Evolutionary conservation across 495 filamentous ascomycete species (phyloP), one percentile per base, ranked within the genome.

Genomic region (Tuber magnatum): DNA sequence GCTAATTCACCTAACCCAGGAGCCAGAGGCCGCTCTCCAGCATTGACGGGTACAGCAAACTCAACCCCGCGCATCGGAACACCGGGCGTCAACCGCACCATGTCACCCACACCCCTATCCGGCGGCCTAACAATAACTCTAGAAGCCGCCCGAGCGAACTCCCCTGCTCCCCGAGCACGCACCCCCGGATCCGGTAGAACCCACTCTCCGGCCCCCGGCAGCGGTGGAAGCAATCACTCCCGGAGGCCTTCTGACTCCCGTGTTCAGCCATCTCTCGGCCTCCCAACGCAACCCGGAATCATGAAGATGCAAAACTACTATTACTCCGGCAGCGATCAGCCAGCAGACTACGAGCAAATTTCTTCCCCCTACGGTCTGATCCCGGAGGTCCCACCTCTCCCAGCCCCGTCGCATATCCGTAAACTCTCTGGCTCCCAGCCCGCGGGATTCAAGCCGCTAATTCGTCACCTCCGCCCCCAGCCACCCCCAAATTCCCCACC

Each of bases 401-500:
- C 76, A 22, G 69, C 71, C 56, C 56, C 56, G 32, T 51, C 51
- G 24, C 80, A 82, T 68, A 73, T 69, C 6, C 80, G 81, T 20
- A 82, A 80, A 43, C 68, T 74, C n/a, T 81, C 79, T 40, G 73
- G 43, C 12, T 68, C 78, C 38, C 70, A 69, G 20, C 61, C 76
- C 12, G 61, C 71, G 16, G 74, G 76, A 7, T 81, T 81, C 70
- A 81, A 82, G 24, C 80, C 80, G 35, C 44, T 82, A n/a, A 82
- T 82, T 51, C 78, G 78, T 8, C 80, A 82, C 56, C 81, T 82
- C 14, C 81, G 81, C 3, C 81, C 81, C 40, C 76, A 78, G 69
- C 68, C 76, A 32, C 79, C 76, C 24, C 78, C 81, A 6, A 71
- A 75, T 35, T 82, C 81, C 3, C 81, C 81, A 1, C 81, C 81